Conservation (phyloP, 2,329 filamentous ascomycete species). For the Scytalidium lignicola region DNA sequence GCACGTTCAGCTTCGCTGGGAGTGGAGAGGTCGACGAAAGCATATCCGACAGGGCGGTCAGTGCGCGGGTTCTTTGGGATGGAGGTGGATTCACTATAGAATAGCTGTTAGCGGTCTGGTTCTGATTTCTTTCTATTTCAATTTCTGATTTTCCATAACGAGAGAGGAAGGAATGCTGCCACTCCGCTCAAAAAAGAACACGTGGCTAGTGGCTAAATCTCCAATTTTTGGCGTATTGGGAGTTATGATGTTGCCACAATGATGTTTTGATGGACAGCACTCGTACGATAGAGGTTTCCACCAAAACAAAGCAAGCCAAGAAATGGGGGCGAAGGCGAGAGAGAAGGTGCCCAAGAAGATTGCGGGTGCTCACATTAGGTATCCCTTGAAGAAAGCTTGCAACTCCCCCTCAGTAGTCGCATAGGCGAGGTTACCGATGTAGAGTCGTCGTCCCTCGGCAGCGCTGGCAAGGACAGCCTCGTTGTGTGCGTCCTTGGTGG, state of each 20-base stretch:
- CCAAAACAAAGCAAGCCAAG: not conserved
- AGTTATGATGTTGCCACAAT: not conserved
- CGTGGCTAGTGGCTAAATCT: too few relatives aligned
- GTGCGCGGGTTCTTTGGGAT: slow-evolving; percentile 99
- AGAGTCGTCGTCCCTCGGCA: slow-evolving; percentile 97
- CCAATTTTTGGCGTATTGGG: too few relatives aligned
- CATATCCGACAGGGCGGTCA: slow-evolving; percentile 96
- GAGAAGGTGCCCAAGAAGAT: slow-evolving; percentile 1
- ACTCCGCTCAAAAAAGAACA: too few relatives aligned
- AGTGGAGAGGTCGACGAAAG: slow-evolving; percentile 96
- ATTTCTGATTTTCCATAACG: too few relatives aligned
- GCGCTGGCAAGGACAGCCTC: slow-evolving; percentile 95
- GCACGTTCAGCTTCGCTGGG: slow-evolving; percentile 92
- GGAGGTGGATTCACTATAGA: slow-evolving; percentile 84
- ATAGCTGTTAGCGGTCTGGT: slow-evolving; percentile 30
- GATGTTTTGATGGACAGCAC: slow-evolving; percentile 3
- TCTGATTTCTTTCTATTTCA: not conserved
- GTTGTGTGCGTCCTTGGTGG: slow-evolving; percentile 51
- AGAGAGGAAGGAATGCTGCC: too few relatives aligned
- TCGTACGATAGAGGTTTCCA: too few relatives aligned
- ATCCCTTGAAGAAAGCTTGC: slow-evolving; percentile 99
- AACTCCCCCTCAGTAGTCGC: slow-evolving; percentile 99
- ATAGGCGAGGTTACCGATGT: slow-evolving; percentile 99
- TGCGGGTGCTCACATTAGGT: slow-evolving; percentile 80
- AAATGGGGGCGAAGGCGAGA: not conserved